phyloP scores from a whole-genome alignment of 1,284 basidiomycete species.

The Calocybe gambosa region DNA sequence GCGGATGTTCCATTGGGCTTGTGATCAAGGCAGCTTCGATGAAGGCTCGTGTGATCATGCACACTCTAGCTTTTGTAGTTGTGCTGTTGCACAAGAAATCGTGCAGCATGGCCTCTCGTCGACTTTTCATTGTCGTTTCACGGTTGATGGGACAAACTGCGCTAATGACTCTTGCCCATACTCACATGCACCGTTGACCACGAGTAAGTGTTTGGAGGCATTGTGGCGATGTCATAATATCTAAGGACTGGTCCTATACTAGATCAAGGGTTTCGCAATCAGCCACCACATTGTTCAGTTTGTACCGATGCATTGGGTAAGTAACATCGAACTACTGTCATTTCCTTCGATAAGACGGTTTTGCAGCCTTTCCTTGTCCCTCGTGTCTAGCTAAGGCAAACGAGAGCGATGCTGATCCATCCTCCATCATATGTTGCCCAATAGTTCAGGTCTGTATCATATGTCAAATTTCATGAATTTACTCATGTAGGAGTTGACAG shows the following conservation, averaged over 20 bases:
- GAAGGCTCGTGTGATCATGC: slow-evolving; percentile 14
- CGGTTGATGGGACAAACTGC: slow-evolving; percentile 18
- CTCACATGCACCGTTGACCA: slow-evolving; percentile 15
- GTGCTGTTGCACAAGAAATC: slow-evolving; percentile 18
- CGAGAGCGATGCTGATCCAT: slow-evolving; percentile 7
- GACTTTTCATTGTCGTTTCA: slow-evolving; percentile 19
- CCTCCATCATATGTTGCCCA: slow-evolving; percentile 16
- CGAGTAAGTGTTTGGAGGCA: slow-evolving; percentile 8
- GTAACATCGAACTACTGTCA: background rate
- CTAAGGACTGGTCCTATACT: background rate
- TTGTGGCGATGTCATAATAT: background rate
- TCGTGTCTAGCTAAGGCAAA: slow-evolving; percentile 14
- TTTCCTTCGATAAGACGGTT: background rate
- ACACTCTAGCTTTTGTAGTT: slow-evolving; percentile 14
- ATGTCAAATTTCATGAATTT: background rate
- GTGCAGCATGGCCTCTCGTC: slow-evolving; percentile 16
- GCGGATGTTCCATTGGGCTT: slow-evolving; percentile 15
- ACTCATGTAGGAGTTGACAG: slow-evolving; percentile 6
- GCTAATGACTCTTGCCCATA: slow-evolving; percentile 18
- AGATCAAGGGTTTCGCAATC: slow-evolving; percentile 1
- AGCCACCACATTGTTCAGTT: slow-evolving; percentile 18
- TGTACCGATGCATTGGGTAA: slow-evolving; percentile 21
- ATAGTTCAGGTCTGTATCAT: slow-evolving; percentile 16
- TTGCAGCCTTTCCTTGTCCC: slow-evolving; percentile 18
- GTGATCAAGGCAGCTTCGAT: background rate